Conservation (phyloP, 73 alveolate genomes). For the Effrenium voratum region DNA sequence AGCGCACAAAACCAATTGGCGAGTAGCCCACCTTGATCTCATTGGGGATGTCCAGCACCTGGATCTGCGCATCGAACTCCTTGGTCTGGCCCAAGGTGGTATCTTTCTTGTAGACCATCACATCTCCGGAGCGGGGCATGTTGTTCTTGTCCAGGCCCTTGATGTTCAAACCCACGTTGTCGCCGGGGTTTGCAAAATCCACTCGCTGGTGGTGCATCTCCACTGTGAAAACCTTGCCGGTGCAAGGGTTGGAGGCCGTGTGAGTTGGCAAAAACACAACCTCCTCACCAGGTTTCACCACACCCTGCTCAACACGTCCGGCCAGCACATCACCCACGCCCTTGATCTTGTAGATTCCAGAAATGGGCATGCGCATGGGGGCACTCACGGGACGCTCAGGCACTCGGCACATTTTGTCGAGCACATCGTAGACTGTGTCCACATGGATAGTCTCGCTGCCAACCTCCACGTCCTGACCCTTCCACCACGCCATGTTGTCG, state of each 20-base stretch:
- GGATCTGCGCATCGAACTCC: slow-evolving; percentile 68
- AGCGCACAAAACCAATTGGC: slow-evolving; percentile 86
- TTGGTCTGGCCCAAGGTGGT: slow-evolving; percentile 68
- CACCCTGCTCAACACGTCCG: slow-evolving; percentile 93
- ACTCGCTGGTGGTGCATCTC: slow-evolving; percentile 98
- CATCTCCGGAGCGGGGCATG: slow-evolving; percentile 45
- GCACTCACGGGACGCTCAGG: slow-evolving; percentile 58
- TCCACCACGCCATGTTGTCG: slow-evolving; percentile 98
- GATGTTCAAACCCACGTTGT: slow-evolving; percentile 97
- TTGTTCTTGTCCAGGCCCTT: slow-evolving; percentile 58
- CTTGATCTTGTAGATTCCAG: slow-evolving; percentile 95
- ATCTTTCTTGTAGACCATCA: slow-evolving; percentile 64
- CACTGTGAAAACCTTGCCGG: slow-evolving; percentile 94
- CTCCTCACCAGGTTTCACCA: slow-evolving; percentile 95
- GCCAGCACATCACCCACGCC: slow-evolving; percentile 95
- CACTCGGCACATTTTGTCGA: slow-evolving; percentile 41
- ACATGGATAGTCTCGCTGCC: slow-evolving; percentile 24
- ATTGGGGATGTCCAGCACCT: slow-evolving; percentile 69
- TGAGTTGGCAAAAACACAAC: slow-evolving; percentile 66
- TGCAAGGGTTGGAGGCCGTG: slow-evolving; percentile 63
- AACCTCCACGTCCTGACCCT: slow-evolving; percentile 36
- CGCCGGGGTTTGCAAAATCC: slow-evolving; percentile 98
- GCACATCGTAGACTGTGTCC: slow-evolving; percentile 42
- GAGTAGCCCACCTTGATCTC: slow-evolving; percentile 90
- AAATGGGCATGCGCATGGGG: slow-evolving; percentile 53